A percentile compares a stretch with the other conserved stretches of the same genome.
Conservation (phyloP, 1,284 basidiomycete genomes). For the Austroboletus novae-zelandiae region DNA sequence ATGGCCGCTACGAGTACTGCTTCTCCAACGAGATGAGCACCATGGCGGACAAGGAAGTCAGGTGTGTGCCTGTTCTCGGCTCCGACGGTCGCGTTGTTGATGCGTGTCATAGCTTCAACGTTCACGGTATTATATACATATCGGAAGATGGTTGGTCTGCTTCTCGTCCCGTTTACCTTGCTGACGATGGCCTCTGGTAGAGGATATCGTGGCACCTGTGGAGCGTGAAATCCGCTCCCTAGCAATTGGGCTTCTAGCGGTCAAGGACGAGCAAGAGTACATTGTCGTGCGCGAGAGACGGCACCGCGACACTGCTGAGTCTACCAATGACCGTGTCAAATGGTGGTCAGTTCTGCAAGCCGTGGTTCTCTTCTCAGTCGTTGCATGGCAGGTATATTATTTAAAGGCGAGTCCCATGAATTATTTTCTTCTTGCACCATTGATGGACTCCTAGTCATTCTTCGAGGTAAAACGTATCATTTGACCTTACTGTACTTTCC, state of each 20-base stretch:
- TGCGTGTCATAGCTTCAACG: constrained; percentile 79
- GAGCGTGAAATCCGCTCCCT: constrained; percentile 93
- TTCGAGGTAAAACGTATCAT: constrained; percentile 95
- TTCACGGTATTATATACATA: constrained; percentile 95
- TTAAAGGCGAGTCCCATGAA: constrained; percentile 67
- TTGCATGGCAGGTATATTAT: constrained; percentile 98
- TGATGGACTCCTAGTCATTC: constrained; percentile 59
- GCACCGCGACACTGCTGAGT: constrained; percentile 94
- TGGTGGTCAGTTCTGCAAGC: constrained; percentile 98
- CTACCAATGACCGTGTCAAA: constrained; percentile 94
- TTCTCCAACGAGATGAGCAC: constrained; percentile 98
- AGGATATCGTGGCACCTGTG: constrained; percentile 86
- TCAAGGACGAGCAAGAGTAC: constrained; percentile 99
- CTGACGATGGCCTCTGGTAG: constrained; percentile 17
- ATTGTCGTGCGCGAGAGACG: constrained; percentile 92
- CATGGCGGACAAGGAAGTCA: constrained; percentile 92
- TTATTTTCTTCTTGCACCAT: not conserved
- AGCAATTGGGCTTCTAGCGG: constrained; percentile 80
- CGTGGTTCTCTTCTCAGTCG: constrained; percentile 83
- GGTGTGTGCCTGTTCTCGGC: constrained; percentile 49
- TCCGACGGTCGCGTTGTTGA: not conserved
- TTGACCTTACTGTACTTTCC: constrained; percentile 35
- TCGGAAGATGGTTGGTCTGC: constrained; percentile 70
- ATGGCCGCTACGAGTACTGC: constrained; percentile 93
- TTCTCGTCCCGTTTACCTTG: constrained; percentile 13